Evolutionary conservation across 768 basidiomycete genomes (phyloP), one percentile per base, ranked within the genome.

Genomic region (Kwoniella mangroviensis): DNA sequence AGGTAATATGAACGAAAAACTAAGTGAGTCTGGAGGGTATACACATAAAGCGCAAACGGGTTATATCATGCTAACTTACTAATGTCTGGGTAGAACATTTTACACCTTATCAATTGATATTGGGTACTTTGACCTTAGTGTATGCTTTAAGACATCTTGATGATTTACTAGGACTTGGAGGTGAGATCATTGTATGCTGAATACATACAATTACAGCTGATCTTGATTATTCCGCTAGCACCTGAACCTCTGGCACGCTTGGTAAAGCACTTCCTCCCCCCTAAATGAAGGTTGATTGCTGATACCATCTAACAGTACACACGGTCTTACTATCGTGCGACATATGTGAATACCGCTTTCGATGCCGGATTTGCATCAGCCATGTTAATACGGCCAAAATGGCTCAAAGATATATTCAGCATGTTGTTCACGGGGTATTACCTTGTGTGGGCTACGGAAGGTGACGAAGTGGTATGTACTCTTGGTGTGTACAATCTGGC

Each of bases 311-410:
- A 22, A 11, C 63, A 94, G 93, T 96, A 97, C 80, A 92, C 93
- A 3, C 88, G 92, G 0, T 91, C 92, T 2, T 97, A 94, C 83
- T 96, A 95, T 84, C 91, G 97, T 26, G 96, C 94, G 9, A 96
- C 95, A 62, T 99, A 94, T 91, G 90, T 99, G 67, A 88, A 84
- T 59, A 96, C 92, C 0, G 95, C 94, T 1, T 86, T 98, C n/a
- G 97, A 99, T 80, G 94, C 95, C 2, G 97, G 95, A 1, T 98
- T 98, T 79, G 94, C 94, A 0, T 94, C 94, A 0, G 95, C 96
- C 13, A 94, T 96, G 92, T 86, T 89, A 2, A 92, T 99, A 66
- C 89, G 91, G 15, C 92, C 93, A 3, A 93, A 91, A 79, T 97
- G 93, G 94, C 83, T 98, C 11, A 88, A 90, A 73, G 93, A 99